phyloP scores from a whole-genome alignment of 1,284 basidiomycete species.

The Pseudomicrostroma phylloplanum region DNA sequence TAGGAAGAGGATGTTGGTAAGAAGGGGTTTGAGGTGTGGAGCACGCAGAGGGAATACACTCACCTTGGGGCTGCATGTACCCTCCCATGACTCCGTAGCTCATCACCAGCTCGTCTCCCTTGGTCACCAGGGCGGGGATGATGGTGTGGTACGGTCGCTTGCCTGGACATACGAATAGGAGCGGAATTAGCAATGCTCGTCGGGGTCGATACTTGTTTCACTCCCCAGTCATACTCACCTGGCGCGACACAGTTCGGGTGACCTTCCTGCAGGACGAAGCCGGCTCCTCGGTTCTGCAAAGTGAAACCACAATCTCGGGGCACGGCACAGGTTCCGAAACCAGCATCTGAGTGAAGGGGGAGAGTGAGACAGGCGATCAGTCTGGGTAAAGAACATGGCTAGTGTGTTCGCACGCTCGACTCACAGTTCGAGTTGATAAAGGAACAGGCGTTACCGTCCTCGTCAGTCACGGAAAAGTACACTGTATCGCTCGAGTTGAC shows the following conservation, averaged over 20 bases:
- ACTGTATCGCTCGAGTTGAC: slow-evolving; percentile 81
- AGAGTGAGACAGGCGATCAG: background rate
- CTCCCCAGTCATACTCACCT: slow-evolving; percentile 45
- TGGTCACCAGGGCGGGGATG: slow-evolving; percentile 81
- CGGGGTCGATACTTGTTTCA: too few species aligned
- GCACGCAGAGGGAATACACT: too few species aligned
- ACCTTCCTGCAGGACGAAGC: slow-evolving; percentile 55
- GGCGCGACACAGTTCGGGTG: slow-evolving; percentile 66
- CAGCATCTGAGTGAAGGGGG: slow-evolving; percentile 33
- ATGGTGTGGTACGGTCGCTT: slow-evolving; percentile 95
- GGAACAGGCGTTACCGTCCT: slow-evolving; percentile 87
- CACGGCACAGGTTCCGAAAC: slow-evolving; percentile 62
- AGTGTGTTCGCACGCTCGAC: background rate
- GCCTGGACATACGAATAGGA: background rate
- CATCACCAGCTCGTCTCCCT: slow-evolving; percentile 67
- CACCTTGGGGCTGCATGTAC: slow-evolving; percentile 81
- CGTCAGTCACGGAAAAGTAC: slow-evolving; percentile 66
- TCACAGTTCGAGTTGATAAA: slow-evolving; percentile 88
- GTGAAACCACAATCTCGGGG: slow-evolving; percentile 92
- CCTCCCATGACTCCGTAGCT: slow-evolving; percentile 87
- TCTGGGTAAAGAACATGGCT: background rate
- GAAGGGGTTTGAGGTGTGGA: too few species aligned
- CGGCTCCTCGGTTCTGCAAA: slow-evolving; percentile 78
- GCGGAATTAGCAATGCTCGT: too few species aligned
- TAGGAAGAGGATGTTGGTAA: too few species aligned